These are phyloP conservation scores for Cryptococcus amylolentus DNA, from an alignment of 1,284 basidiomycete species.

Conservation along the genomic window DNA sequence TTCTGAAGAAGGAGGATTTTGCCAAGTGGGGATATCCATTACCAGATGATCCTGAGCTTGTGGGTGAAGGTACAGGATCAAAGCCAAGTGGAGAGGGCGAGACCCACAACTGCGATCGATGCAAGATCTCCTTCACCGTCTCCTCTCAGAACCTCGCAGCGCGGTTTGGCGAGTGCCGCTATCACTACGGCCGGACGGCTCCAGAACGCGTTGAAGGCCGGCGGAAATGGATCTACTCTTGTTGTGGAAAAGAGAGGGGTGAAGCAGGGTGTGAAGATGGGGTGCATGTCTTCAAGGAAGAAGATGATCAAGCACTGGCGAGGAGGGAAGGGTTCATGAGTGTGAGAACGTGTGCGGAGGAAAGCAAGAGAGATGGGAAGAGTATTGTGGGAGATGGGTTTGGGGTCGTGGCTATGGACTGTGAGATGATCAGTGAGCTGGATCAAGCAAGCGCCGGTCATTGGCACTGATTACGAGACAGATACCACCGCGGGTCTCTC, in stretches of 20 bases:
- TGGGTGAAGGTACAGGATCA: slow-evolving; percentile 23
- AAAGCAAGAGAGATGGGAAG: slow-evolving; percentile 1
- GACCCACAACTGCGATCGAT: slow-evolving; percentile 69
- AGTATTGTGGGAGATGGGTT: slow-evolving; percentile 57
- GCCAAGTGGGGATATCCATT: slow-evolving; percentile 69
- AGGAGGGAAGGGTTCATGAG: slow-evolving; percentile 67
- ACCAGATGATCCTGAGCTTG: slow-evolving; percentile 58
- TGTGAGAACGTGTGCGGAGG: slow-evolving; percentile 43
- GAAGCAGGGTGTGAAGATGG: slow-evolving; percentile 31
- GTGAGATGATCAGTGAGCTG: slow-evolving; percentile 72
- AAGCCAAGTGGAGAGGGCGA: slow-evolving; percentile 68
- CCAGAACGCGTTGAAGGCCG: slow-evolving; percentile 42
- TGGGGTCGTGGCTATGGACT: slow-evolving; percentile 79
- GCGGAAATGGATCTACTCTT: slow-evolving; percentile 44
- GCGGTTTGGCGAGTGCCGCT: slow-evolving; percentile 64
- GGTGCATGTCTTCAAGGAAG: slow-evolving; percentile 44
- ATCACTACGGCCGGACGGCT: slow-evolving; percentile 69
- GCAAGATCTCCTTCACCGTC: slow-evolving; percentile 65
- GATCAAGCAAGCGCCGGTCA: background rate
- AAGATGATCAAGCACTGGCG: slow-evolving; percentile 65
- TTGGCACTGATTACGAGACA: slow-evolving; percentile 9
- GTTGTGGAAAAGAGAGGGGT: slow-evolving; percentile 59
- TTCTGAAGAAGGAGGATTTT: slow-evolving; percentile 62
- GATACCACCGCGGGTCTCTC: slow-evolving; percentile 81
- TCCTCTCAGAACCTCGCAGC: slow-evolving; percentile 53